A percentile compares a stretch with the other conserved stretches of the same genome.
phyloP scores from a whole-genome alignment of 2,329 filamentous ascomycete genomes.

The Ophiostoma himal-ulmi region DNA sequence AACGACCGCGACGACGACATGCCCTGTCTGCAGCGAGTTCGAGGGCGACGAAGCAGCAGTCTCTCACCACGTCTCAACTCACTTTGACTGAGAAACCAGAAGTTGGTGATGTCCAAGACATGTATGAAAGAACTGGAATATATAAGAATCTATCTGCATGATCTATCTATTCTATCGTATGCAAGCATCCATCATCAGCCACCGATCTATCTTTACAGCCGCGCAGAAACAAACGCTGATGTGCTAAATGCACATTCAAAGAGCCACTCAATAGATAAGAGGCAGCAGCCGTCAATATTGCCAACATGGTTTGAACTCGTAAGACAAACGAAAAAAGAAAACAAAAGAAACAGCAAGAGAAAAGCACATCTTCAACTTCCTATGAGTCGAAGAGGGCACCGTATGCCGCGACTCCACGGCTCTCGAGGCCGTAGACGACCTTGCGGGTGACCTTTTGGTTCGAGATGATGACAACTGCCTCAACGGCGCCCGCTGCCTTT shows the following conservation, averaged over 20 bases:
- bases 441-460: constrained; percentile 34
- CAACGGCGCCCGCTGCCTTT: constrained; percentile 18
- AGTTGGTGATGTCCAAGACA: background rate
- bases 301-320: background rate
- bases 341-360: background rate
- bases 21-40: constrained; percentile 62
- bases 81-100: constrained; percentile 41
- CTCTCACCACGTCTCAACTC: constrained; percentile 57
- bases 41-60: constrained; percentile 64
- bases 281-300: background rate
- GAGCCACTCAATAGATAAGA: background rate
- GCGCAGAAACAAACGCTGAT: background rate
- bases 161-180: constrained; percentile 6
- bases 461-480: constrained; percentile 33
- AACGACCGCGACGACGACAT: constrained; percentile 35
- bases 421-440: constrained; percentile 33
- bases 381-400: constrained; percentile 33
- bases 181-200: background rate
- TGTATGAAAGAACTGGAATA: background rate
- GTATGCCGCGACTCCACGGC: constrained; percentile 32
- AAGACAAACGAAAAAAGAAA: background rate
- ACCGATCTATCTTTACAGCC: background rate
- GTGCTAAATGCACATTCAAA: background rate
- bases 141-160: background rate
- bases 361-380: background rate